Base-by-base conservation (phyloP, 495 filamentous ascomycete species). In the Penicillium crystallinum region DNA sequence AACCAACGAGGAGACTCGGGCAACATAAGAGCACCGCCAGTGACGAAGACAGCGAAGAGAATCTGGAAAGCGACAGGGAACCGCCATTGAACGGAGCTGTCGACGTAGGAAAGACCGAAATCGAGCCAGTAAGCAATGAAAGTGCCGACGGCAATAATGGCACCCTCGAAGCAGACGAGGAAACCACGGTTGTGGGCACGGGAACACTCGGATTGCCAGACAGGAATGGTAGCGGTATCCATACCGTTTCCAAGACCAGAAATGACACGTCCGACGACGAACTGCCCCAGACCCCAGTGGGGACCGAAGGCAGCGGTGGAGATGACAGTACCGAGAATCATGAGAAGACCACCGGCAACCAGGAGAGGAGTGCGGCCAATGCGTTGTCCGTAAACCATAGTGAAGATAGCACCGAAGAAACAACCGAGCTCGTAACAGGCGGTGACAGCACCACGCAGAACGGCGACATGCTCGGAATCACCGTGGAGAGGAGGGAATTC, bases 71-170 rank as follows among this genome's bases (percentile, higher is more conserved):
- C 84, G 50, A 90, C 85, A 8, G 88, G 88, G 71, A 90, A 79
- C 9, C 79, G 73, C 85, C 85, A 89, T 12, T 64, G 59, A 29
- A 67, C 59, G 11, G 63, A 66, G 30, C 27, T 42, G n/a, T 65
- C 27, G 43, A 67, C 69, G 59, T 86, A 91, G 8, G 80, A 82
- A 27, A 84, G 77, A 38, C 88, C 88, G 54, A 87, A 92, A 58
- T 90, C 87, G 50, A 92, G 76, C 88, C 88, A 92, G 72, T 91
- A 91, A 22, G 87, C 86, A 23, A 91, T 82, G 36, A 89, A 69
- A 46, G 70, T 73, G 82, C 88, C 88, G 56, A 91, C 86, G 21
- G 87, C 87, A 52, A 91, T 89, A 50, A 83, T 77, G 37, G 80
- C 84, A 57, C 89, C 89, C 65, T 91, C 86, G 60, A 91, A 88